Base-by-base conservation (phyloP, 2,329 filamentous ascomycete genomes). In the Aspergillus ochraceus region DNA sequence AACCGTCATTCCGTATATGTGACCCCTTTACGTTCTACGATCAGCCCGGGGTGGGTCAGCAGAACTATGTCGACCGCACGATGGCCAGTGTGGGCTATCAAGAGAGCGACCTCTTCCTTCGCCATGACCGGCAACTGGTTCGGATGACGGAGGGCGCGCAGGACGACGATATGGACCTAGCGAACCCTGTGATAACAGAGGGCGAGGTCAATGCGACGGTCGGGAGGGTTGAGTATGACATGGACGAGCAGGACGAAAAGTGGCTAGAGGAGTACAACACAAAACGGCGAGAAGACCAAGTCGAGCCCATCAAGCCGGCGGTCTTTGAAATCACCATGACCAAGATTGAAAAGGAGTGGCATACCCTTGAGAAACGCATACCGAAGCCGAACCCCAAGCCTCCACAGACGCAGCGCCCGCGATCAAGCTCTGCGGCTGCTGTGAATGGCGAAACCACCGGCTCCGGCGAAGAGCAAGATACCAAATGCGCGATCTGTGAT, bases 281-380 rank as follows among this genome's bases (percentile, higher is more conserved):
- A 12, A 87, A 90, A 68, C 87, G 95, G 59, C 90, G 88, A 72
- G 83, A 85, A 24, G 86, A 90, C 66, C 87, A 89, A 50, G 86
- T 91, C 22, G 91, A 96, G 66, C 83, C 88, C 2, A 95, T 99
- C 69, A 96, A 93, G 52, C 91, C 93, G 20, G 93, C 96, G 63
- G 87, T 97, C 54, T 97, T 99, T 70, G 95, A 99, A 74, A 96
- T 98, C 63, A 96, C 93, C 17, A 96, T 99, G 79, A 99, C 95
- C 10, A 97, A 97, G 76, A 97, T 99, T 60, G 95, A 99, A 76
- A 97, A 97, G 77, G 94, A 98, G 74, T 99, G 95, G 91, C 92
- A 98, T 74, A 90, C 91, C 6, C 81, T 99, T 8, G 95, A 99
- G 76, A 97, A 96, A 80, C 86, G 92, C 61, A 98, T 99, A 71